These are phyloP conservation scores for Rhodotorula sp. DNA, from an alignment of 1,284 basidiomycete species.

Conservation along the genomic window DNA sequence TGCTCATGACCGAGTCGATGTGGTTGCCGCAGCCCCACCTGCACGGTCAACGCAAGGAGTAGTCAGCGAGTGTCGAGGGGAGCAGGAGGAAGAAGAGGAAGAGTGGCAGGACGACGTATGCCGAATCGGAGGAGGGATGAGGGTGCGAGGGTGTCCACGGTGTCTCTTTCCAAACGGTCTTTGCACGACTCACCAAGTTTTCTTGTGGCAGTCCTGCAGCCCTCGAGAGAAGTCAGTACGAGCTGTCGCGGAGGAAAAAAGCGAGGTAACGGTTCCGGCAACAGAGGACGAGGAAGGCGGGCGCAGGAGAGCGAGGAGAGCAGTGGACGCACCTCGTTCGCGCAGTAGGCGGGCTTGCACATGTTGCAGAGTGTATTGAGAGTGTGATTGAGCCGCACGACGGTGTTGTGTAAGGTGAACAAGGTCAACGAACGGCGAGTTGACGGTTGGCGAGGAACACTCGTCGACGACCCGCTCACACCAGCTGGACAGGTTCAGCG, in stretches of 20 bases:
- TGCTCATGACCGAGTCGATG: constrained; percentile 12
- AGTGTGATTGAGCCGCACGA: no score
- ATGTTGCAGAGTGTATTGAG: neutral
- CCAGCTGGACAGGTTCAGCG: neutral
- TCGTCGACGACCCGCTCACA: neutral
- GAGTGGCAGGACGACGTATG: neutral
- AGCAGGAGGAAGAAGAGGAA: neutral
- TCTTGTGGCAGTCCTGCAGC: constrained; percentile 10
- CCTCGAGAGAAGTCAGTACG: neutral
- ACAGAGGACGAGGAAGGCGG: neutral
- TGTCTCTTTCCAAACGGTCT: no score
- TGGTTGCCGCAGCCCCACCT: constrained; percentile 24
- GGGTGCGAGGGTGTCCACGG: neutral
- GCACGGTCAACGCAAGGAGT: neutral
- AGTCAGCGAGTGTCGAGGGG: neutral
- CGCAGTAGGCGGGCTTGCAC: constrained; percentile 19
- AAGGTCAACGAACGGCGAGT: neutral
- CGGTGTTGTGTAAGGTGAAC: no score
- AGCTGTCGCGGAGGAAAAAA: neutral
- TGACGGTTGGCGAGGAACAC: neutral
- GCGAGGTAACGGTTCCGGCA: no score
- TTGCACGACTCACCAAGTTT: neutral
- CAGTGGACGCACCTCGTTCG: constrained; percentile 2
- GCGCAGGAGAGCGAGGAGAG: neutral
- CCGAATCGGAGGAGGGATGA: neutral